Conservation (phyloP, 495 filamentous ascomycete species). For the Aspergillus baeticus region DNA sequence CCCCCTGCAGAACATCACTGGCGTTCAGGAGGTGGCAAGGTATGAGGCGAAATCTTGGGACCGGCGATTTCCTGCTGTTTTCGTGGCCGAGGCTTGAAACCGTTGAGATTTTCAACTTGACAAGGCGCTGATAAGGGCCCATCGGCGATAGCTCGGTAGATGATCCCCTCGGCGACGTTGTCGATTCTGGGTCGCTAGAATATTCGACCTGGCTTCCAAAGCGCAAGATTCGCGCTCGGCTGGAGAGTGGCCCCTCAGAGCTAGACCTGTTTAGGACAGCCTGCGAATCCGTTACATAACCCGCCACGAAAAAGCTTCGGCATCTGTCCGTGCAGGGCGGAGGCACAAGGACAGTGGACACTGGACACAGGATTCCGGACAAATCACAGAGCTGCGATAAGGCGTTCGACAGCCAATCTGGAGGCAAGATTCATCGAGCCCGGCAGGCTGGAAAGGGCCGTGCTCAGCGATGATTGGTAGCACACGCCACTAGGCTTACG, state of each 20-base stretch:
- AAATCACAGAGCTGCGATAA: constrained; percentile 22
- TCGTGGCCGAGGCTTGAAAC: not conserved
- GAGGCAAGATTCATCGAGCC: constrained; percentile 8
- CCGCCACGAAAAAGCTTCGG: constrained; percentile 17
- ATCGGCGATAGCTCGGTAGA: constrained; percentile 4
- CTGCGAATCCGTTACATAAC: not conserved
- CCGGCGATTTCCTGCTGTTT: not conserved
- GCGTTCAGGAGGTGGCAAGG: constrained; percentile 1
- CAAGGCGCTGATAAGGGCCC: not conserved
- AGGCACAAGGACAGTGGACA: too few species aligned
- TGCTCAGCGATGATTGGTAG: constrained; percentile 20
- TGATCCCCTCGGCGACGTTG: not conserved
- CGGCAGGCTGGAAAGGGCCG: constrained; percentile 16
- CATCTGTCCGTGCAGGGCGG: constrained; percentile 19
- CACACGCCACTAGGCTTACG: not conserved
- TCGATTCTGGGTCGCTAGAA: not conserved
- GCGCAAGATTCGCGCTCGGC: not conserved
- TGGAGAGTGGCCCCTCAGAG: not conserved
- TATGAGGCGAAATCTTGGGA: not conserved
- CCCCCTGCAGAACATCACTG: constrained; percentile 1
- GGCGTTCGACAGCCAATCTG: constrained; percentile 19
- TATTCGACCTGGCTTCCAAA: constrained; percentile 3
- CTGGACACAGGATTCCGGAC: not conserved
- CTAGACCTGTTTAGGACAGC: not conserved
- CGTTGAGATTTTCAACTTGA: not conserved